phyloP scores from a whole-genome alignment of 805 yeast genomes.

The Metschnikowia baotianmanensis region DNA sequence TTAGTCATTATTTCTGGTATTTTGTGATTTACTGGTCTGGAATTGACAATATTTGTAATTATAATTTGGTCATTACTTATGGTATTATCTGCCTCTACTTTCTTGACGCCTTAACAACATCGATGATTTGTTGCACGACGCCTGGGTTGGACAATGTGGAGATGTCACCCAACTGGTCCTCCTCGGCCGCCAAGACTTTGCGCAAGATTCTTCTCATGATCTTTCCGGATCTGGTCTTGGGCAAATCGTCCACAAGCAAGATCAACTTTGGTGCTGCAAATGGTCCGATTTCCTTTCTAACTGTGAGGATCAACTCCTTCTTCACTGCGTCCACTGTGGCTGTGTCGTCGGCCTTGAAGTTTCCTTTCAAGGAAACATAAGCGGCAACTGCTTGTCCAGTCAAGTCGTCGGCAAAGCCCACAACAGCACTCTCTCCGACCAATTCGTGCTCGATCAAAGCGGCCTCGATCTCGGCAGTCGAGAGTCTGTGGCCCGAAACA shows the following conservation, averaged over 20 bases:
- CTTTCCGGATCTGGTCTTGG: conserved; percentile 98
- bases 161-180: conserved; percentile 87
- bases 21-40: too few relatives aligned
- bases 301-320: conserved; percentile 79
- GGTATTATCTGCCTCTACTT: conserved; percentile 9
- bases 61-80: too few relatives aligned
- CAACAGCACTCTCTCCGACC: conserved; percentile 96
- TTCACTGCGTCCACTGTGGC: conserved; percentile 49
- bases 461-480: conserved; percentile 98
- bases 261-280: conserved; percentile 95
- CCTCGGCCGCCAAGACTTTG: conserved; percentile 89
- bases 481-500: conserved; percentile 94
- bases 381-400: conserved; percentile 98
- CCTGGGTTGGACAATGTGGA: conserved; percentile 86
- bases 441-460: conserved; percentile 74
- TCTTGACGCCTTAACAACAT: conserved; percentile 50
- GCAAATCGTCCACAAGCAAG: conserved; percentile 82
- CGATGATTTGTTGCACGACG: conserved; percentile 74
- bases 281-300: conserved; percentile 88
- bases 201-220: conserved; percentile 97
- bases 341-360: conserved; percentile 39
- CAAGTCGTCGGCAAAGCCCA: conserved; percentile 89
- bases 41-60: too few relatives aligned
- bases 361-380: conserved; percentile 73
- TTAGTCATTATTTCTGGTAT: too few relatives aligned